Base-by-base conservation (phyloP, 2,329 filamentous ascomycete species). In the Neocatenulostroma microsporum region DNA sequence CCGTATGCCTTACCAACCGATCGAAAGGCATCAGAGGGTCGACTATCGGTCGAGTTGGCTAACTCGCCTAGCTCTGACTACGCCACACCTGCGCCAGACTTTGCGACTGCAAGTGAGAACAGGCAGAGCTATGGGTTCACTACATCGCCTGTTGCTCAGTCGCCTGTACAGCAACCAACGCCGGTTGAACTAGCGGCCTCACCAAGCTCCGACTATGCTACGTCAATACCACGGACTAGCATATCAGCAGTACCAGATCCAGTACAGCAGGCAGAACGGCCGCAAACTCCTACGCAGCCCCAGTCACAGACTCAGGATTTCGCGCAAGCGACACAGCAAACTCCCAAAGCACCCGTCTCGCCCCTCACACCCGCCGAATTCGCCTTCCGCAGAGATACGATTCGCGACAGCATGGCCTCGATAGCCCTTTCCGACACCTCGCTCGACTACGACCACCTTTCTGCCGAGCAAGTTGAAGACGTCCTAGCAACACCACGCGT, bases 361-460 rank as follows among this genome's bases (percentile, higher is more conserved):
- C 40, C 40, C 7, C 34, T 39, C 11, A 42, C 36, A 12, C 31
- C 24, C 11, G 17, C 36, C 24, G 40, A 42, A 25, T 23, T 32
- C 11, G 20, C 23, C 10, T 15, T 19, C 13, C 24, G 34, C 6
- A 10, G 7, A 4, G 14, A 20, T n/a, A 27, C 29, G 23, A 17
- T 12, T 25, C 28, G 37, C 12, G 51, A 55, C 33, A 53, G 48
- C 36, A 53, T 57, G 49, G 40, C 48, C 13, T 57, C 55, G 13
- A 47, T 58, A 13, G 46, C 51, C 3, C 41, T 58, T 14, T 55
- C 51, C 8, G 45, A 57, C 25, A 47, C 48, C 3, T 52, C 46
- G 38, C 42, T 57, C 20, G 54, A 56, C 33, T 56, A 56, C 41
- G 52, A 55, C 33, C 47, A 57, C 29, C 42, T 53, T n/a, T 49